phyloP scores from a whole-genome alignment of 2,329 filamentous ascomycete species.

The Claviceps africana region DNA sequence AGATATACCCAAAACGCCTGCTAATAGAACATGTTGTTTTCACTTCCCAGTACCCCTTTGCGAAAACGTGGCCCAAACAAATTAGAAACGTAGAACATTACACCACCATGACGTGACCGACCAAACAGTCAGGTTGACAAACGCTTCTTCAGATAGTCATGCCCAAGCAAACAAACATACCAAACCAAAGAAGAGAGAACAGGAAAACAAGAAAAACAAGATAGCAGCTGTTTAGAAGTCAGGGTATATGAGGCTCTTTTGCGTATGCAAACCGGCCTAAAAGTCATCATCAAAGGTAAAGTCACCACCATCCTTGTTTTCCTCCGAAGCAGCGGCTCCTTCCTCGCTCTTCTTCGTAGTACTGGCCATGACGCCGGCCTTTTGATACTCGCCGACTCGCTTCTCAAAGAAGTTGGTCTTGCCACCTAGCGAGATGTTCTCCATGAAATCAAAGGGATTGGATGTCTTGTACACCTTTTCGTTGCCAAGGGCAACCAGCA shows the following conservation, averaged over 20 bases:
- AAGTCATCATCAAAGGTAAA: slow-evolving; percentile 97
- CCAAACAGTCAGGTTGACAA: slow-evolving; percentile 1
- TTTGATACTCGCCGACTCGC: slow-evolving; percentile 98
- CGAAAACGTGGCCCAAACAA: slow-evolving; percentile 4
- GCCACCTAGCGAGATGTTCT: slow-evolving; percentile 95
- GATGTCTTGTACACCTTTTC: slow-evolving; percentile 81
- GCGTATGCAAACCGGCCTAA: slow-evolving; percentile 34
- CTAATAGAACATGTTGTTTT: slow-evolving; percentile 4
- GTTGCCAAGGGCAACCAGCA: slow-evolving; percentile 85
- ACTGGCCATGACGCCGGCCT: slow-evolving; percentile 95
- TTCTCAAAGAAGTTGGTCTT: slow-evolving; percentile 99
- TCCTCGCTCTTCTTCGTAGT: slow-evolving; percentile 58
- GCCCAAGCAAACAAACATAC: slow-evolving; percentile 4
- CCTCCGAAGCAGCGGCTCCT: slow-evolving; percentile 22
- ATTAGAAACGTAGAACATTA: slow-evolving; percentile 1
- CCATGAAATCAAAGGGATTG: slow-evolving; percentile 99
- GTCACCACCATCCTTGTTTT: slow-evolving; percentile 53
- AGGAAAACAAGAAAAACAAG: slow-evolving; percentile 6
- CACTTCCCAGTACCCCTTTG: not conserved
- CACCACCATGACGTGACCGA: not conserved
- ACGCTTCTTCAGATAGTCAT: slow-evolving; percentile 11
- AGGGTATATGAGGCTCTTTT: slow-evolving; percentile 10
- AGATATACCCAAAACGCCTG: slow-evolving; percentile 9
- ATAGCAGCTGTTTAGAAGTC: slow-evolving; percentile 6
- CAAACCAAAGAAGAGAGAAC: slow-evolving; percentile 5